Evolutionary conservation across 2,329 filamentous ascomycete genomes (phyloP).

Genomic region (Talaromyces piceae): DNA sequence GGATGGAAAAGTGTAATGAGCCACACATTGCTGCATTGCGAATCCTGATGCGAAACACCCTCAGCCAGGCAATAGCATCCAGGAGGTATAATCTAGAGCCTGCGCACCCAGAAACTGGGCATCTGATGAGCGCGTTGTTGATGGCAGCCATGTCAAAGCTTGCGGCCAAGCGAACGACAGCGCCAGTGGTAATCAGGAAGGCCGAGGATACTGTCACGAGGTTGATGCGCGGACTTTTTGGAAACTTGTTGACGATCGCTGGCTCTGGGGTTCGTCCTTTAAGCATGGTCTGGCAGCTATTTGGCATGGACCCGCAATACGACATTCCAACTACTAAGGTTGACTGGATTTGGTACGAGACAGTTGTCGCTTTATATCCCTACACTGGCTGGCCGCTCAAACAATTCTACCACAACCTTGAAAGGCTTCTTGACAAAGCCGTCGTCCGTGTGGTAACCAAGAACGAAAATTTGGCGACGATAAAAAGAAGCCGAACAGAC

Average conservation of each 20-base stretch:
- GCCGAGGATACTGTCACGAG: slow-evolving; percentile 17
- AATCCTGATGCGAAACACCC: slow-evolving; percentile 7
- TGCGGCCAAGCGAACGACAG: slow-evolving; percentile 8
- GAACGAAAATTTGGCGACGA: slow-evolving; percentile 1
- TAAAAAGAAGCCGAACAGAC: slow-evolving; percentile 4
- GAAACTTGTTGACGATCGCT: slow-evolving; percentile 21
- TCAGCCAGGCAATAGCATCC: slow-evolving; percentile 7
- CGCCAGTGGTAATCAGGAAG: slow-evolving; percentile 2
- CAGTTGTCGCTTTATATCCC: slow-evolving; percentile 2
- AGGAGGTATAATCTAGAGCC: slow-evolving; percentile 4
- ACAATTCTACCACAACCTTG: slow-evolving; percentile 3
- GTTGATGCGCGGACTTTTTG: slow-evolving; percentile 22
- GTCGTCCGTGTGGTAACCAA: slow-evolving; percentile 7
- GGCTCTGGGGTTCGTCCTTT: slow-evolving; percentile 16
- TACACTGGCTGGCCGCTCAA: slow-evolving; percentile 2
- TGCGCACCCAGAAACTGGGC: slow-evolving; percentile 1
- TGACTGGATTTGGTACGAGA: slow-evolving; percentile 3
- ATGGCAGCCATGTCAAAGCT: slow-evolving; percentile 22
- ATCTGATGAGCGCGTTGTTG: slow-evolving; percentile 11
- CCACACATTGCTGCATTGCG: slow-evolving; percentile 6
- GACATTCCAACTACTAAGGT: slow-evolving; percentile 2
- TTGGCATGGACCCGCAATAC: slow-evolving; percentile 6
- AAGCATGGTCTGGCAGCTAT: slow-evolving; percentile 10
- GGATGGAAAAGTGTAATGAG: slow-evolving; percentile 18
- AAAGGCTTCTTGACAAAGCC: slow-evolving; percentile 7